Percentiles rank a stretch among this genome's conserved stretches.
Conservation (phyloP, 768 basidiomycete species). For the Pisolithus sp. region DNA sequence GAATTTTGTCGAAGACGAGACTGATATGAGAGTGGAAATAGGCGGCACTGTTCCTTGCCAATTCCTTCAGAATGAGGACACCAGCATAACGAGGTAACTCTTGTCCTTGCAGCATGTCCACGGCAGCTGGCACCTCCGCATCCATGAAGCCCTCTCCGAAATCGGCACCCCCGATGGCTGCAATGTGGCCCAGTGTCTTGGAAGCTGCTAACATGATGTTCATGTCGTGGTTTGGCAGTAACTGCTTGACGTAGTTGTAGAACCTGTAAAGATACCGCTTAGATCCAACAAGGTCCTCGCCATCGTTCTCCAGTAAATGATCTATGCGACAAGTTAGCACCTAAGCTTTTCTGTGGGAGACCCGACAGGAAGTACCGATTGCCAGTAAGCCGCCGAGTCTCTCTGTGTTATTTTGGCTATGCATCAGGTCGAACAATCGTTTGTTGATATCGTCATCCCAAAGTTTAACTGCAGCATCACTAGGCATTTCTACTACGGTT, state of each 20-base stretch:
- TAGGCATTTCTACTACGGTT: conserved; percentile 72
- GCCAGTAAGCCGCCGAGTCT: conserved; percentile 84
- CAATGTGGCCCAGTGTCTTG: conserved; percentile 86
- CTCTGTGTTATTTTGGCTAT: conserved; percentile 71
- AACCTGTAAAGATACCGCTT: conserved; percentile 78
- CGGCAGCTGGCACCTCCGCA: conserved; percentile 78
- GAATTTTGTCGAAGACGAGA: conserved; percentile 87
- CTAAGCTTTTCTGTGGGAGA: not conserved
- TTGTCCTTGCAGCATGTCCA: conserved; percentile 66
- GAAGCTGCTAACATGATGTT: conserved; percentile 93
- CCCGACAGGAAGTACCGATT: conserved; percentile 53
- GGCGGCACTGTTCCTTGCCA: conserved; percentile 81
- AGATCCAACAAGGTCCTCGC: conserved; percentile 76
- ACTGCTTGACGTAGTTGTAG: conserved; percentile 88
- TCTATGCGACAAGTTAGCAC: conserved; percentile 34
- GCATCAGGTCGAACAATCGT: conserved; percentile 74
- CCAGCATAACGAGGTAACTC: conserved; percentile 90
- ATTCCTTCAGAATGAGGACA: conserved; percentile 88
- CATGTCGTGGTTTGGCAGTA: conserved; percentile 86
- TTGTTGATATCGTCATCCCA: conserved; percentile 85
- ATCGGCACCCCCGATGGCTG: conserved; percentile 71
- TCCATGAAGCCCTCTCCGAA: conserved; percentile 90
- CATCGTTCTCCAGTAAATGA: conserved; percentile 67
- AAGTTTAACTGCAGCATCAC: conserved; percentile 72
- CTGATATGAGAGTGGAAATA: conserved; percentile 87